Base-by-base conservation (phyloP, 306 rosid genomes). In the Cyclanthera cordifolia region DNA sequence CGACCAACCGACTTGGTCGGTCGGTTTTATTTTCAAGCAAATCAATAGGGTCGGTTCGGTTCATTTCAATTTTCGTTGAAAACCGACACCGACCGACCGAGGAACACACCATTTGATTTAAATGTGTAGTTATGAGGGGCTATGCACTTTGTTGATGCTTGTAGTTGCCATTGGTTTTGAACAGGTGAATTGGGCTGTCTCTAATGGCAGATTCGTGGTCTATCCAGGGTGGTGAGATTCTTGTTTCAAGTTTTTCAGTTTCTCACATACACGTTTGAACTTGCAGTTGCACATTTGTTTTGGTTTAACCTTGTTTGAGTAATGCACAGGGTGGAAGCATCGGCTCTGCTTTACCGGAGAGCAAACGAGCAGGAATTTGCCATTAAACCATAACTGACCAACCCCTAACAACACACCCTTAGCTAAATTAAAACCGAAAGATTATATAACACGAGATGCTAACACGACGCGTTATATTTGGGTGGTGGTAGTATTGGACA, bases 261-360 rank as follows among this genome's bases (percentile, higher is more conserved):
- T 61, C n/a, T 19, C 19, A 3, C 19, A 3, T 61, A 32, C 6
- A 6, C 14, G 20, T 61, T 21, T 43, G 27, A 24, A 43, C 20
- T 43, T 43, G 1, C 0, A 13, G 17, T 61, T 2, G n/a, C n/a
- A 13, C 17, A 9, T 30, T 43, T 52, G 20, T 25, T 8, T 37
- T 23, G 34, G 16, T n/a, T 55, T 75, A 64, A 75, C 74, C 39
- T 34, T 34, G n/a, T 65, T 15, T 50, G 21, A 30, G 15, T 16
- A 25, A 52, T 75, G 27, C 79, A 76, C 97, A 93, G 99, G 99
- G 90, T 93, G 83, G 99, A 93, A 82, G 99, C 99, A 77, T 93
- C 99, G 2, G 86, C 99, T 72, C 81, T 93, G 87, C 99, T 93
- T 68, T 93, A 93, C 69, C 84, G 99, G 95, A 88, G 99, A 87